Conservation (phyloP, 2,329 filamentous ascomycete species). For the Ceratocystis cacaofunesta region DNA sequence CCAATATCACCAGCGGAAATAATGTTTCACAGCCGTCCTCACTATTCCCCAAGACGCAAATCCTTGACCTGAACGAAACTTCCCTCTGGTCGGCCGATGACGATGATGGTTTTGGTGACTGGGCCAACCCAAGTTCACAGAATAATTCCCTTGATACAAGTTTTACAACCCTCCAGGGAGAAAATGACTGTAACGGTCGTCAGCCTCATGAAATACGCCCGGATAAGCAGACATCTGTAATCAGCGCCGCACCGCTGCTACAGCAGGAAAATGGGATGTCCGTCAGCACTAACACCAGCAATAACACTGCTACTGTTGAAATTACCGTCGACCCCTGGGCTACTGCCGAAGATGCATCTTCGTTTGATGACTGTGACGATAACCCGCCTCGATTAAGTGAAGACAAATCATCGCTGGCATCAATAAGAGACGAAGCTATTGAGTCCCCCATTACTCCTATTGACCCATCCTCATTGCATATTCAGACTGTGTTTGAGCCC, state of each 20-base stretch:
- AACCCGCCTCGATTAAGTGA: not conserved
- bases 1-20: not conserved
- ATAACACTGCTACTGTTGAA: not conserved
- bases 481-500: not conserved
- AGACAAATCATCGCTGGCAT: slow-evolving; percentile 6
- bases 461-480: not conserved
- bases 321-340: slow-evolving; percentile 13
- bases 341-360: slow-evolving; percentile 3
- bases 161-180: slow-evolving; percentile 7
- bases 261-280: not conserved
- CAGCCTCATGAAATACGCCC: not conserved
- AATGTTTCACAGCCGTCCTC: slow-evolving; percentile 1
- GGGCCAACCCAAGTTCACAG: not conserved
- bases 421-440: not conserved
- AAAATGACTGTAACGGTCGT: not conserved
- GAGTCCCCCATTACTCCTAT: slow-evolving; percentile 11
- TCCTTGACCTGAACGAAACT: slow-evolving; percentile 10
- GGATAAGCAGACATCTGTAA: not conserved
- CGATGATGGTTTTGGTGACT: slow-evolving; percentile 12
- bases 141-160: slow-evolving; percentile 8
- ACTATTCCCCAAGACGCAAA: not conserved
- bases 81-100: slow-evolving; percentile 10
- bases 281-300: not conserved
- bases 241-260: not conserved
- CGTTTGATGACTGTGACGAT: slow-evolving; percentile 2